Conservation (phyloP, 768 basidiomycete genomes). For the Boletus bicolor region DNA sequence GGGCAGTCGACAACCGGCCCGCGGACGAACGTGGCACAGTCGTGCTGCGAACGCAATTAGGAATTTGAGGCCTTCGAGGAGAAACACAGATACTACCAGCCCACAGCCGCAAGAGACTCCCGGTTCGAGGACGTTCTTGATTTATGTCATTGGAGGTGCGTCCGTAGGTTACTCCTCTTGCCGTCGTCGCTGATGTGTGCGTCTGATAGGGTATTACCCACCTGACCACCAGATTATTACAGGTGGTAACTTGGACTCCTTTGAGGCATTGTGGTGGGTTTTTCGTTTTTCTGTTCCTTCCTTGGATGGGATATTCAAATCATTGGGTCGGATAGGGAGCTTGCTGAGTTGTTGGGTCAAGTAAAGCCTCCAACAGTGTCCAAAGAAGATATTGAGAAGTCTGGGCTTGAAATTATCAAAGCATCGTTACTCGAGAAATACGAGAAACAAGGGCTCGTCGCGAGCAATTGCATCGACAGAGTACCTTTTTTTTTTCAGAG, state of each 20-base stretch:
- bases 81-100: constrained; percentile 18
- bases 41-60: constrained; percentile 63
- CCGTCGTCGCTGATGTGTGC: constrained; percentile 2
- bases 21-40: constrained; percentile 52
- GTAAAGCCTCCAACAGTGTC: constrained; percentile 79
- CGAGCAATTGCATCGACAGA: constrained; percentile 76
- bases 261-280: constrained; percentile 72
- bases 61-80: constrained; percentile 44
- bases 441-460: constrained; percentile 59
- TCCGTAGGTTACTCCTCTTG: background rate
- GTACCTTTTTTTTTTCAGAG: constrained; percentile 41
- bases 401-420: constrained; percentile 75
- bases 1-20: constrained; percentile 19
- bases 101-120: constrained; percentile 24
- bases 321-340: constrained; percentile 47
- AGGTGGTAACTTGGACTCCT: constrained; percentile 73
- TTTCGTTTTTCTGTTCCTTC: background rate
- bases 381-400: constrained; percentile 81
- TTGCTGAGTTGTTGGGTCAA: constrained; percentile 80
- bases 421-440: constrained; percentile 46
- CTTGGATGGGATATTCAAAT: background rate
- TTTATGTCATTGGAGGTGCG: constrained; percentile 84
- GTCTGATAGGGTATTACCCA: constrained; percentile 76
- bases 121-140: constrained; percentile 67
- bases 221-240: constrained; percentile 85